phyloP scores from a whole-genome alignment of 495 filamentous ascomycete species.

The Neurospora sp. region DNA sequence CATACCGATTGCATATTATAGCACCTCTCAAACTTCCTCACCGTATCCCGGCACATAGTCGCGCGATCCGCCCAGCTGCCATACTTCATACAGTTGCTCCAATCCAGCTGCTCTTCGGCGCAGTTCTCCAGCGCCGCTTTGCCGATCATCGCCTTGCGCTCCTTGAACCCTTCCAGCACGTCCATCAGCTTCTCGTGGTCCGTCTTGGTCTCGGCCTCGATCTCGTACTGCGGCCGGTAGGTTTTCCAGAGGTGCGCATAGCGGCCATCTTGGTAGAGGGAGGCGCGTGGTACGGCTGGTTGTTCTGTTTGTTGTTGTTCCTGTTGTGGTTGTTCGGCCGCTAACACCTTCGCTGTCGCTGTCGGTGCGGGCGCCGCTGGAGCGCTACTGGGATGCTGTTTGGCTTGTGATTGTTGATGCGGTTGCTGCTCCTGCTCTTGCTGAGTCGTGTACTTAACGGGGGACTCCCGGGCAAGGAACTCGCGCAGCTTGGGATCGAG shows the following conservation, averaged over 20 bases:
- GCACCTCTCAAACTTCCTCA: conserved; percentile 63
- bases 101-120: conserved; percentile 66
- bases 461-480: conserved; percentile 76
- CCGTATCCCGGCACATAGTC: conserved; percentile 68
- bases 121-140: conserved; percentile 89
- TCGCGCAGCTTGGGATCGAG: conserved; percentile 78
- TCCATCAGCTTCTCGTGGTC: conserved; percentile 64
- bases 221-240: conserved; percentile 57
- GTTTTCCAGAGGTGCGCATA: conserved; percentile 91
- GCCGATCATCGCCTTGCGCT: conserved; percentile 66
- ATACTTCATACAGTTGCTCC: conserved; percentile 63
- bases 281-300: conserved; percentile 23
- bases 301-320: background rate
- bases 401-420: conserved; percentile 6
- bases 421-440: background rate
- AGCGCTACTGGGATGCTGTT: background rate
- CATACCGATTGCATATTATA: conserved; percentile 71
- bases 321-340: background rate
- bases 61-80: conserved; percentile 50
- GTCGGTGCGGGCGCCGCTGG: background rate
- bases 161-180: conserved; percentile 74
- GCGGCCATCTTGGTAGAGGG: conserved; percentile 62
- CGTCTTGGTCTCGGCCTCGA: conserved; percentile 54
- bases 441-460: conserved; percentile 53
- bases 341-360: background rate